Base-by-base conservation (phyloP, 768 basidiomycete species). In the Panellus pusillus region DNA sequence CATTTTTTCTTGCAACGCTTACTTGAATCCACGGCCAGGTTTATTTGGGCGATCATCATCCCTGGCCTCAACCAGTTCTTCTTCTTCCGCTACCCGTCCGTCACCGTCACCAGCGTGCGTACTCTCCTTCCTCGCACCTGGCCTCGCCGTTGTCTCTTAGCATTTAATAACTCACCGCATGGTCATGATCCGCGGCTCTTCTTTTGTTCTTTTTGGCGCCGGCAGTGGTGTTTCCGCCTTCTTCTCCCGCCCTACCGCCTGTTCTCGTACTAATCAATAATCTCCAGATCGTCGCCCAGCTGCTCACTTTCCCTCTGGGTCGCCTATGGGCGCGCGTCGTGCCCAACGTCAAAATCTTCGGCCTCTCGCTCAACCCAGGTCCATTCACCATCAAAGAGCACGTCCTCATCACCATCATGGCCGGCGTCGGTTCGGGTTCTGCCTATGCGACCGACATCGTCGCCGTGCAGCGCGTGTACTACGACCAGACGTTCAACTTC, bases 331-430 rank as follows among this genome's bases (percentile, higher is more conserved):
- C 83, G 5, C 68, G 71, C 36, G 47, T 79, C 38, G 27, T 87
- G 12, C 84, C 84, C n/a, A 74, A 78, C 56, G 63, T 79, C 64
- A 78, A 70, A 49, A 64, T 85, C 17, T 75, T 84, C 50, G 83
- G 83, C 11, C 13, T 75, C 9, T 61, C 72, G 5, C 61, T 87
- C 44, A 87, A 87, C 63, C 84, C 84, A 9, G 89, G 89, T 17
- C 84, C 80, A 2, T 91, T 88, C 72, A 76, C 76, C 4, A 81
- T 89, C 67, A 91, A 91, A 69, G 89, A 89, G 65, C 84, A 74
- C 69, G 86, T 87, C 36, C 67, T 84, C 50, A 76, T 83, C 55
- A 83, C 82, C 19, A 79, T 86, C 50, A 87, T 88, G 77, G 77
- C 77, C 17, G 70, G 68, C 29, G 76, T 79, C 19, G 76, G 77